Percentiles rank a stretch among this genome's conserved stretches.
phyloP scores from a whole-genome alignment of 225 moss, liverwort and hornwort species.

The Physcomitrium patens region DNA sequence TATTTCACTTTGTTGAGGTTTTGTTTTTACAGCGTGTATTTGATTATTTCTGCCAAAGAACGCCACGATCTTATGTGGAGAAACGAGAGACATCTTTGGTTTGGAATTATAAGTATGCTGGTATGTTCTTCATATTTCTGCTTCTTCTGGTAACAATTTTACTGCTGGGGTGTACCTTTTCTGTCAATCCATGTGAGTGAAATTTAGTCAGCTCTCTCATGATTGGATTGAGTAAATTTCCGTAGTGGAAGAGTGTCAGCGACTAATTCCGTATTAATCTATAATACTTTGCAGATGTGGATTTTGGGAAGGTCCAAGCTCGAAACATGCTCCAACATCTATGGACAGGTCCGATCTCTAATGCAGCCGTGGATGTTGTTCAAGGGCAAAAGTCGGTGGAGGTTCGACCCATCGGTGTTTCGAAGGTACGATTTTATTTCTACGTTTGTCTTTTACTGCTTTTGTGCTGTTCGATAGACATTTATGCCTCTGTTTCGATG shows the following conservation, averaged over 20 bases:
- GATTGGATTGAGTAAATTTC: not conserved
- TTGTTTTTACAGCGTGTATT: constrained; percentile 78
- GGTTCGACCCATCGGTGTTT: constrained; percentile 95
- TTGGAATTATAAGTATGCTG: constrained; percentile 99
- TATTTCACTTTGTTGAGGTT: constrained; percentile 28
- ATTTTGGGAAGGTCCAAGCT: constrained; percentile 98
- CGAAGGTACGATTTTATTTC: constrained; percentile 55
- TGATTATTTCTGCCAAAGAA: constrained; percentile 93
- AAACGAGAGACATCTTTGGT: constrained; percentile 92
- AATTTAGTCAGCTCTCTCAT: not conserved
- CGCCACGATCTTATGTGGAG: constrained; percentile 96
- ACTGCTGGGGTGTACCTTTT: constrained; percentile 7
- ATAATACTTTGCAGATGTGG: constrained; percentile 51
- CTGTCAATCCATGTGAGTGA: not conserved
- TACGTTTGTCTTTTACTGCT: not conserved
- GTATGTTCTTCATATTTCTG: constrained; percentile 34
- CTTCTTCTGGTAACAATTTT: not conserved
- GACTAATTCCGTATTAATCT: too few relatives aligned
- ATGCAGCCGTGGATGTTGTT: constrained; percentile 98
- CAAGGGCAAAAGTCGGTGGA: constrained; percentile 95
- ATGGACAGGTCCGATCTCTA: constrained; percentile 97
- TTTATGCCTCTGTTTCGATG: too few relatives aligned
- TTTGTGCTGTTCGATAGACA: not conserved
- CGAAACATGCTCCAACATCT: constrained; percentile 99
- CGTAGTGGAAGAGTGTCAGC: too few relatives aligned